Percentiles rank a stretch among this genome's conserved stretches.
phyloP scores from a whole-genome alignment of 352 stramenopile species.

The Phytophthora fragariaefolia region DNA sequence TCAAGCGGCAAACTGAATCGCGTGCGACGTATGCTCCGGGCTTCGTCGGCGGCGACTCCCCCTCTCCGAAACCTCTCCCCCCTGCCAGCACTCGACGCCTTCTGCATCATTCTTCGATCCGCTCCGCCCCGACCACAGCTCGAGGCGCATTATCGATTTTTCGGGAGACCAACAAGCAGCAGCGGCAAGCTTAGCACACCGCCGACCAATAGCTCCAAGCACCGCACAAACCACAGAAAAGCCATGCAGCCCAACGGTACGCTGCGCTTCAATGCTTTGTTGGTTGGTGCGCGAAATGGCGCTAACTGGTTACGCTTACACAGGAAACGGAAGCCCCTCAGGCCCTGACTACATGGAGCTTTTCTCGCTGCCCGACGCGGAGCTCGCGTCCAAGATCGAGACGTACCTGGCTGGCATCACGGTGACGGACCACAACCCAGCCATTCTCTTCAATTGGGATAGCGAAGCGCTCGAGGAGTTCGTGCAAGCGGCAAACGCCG shows the following conservation, averaged over 20 bases:
- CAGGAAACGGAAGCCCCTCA: conserved; percentile 37
- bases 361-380: conserved; percentile 32
- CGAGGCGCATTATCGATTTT: conserved; percentile 28
- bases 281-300: not conserved
- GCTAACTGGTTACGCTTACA: conserved; percentile 19
- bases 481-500: conserved; percentile 39
- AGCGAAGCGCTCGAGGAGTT: conserved; percentile 45
- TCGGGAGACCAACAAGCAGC: not conserved
- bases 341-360: conserved; percentile 27
- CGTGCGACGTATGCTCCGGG: conserved; percentile 29
- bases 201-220: not conserved
- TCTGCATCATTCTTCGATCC: conserved; percentile 42
- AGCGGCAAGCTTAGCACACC: not conserved
- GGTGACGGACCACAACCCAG: conserved; percentile 50
- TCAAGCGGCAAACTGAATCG: conserved; percentile 31
- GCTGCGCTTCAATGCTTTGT: not conserved
- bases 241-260: conserved; percentile 44
- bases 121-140: conserved; percentile 13
- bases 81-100: conserved; percentile 5
- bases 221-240: conserved; percentile 10
- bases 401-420: conserved; percentile 38
- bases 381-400: conserved; percentile 42
- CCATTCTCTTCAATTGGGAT: conserved; percentile 50
- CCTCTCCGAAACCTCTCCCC: conserved; percentile 38
- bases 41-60: conserved; percentile 17